A percentile compares a stretch with the other conserved stretches of the same genome.
These are phyloP conservation scores for Acrocalymma vagum DNA, from an alignment of 2,329 filamentous ascomycete species.

Conservation along the genomic window DNA sequence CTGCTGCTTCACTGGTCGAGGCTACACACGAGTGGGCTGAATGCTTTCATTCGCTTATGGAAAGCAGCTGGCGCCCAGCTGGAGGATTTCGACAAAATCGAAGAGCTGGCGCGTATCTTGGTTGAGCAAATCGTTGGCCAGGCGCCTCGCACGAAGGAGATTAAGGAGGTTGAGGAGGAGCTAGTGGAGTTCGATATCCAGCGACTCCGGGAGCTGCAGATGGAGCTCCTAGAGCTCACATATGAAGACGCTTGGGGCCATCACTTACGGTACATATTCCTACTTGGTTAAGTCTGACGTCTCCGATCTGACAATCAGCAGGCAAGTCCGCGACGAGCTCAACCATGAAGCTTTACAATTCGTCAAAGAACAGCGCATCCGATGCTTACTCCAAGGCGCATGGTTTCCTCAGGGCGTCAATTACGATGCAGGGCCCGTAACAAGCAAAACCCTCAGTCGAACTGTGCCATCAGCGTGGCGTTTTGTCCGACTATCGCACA, in stretches of 20 bases:
- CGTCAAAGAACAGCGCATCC: constrained; percentile 94
- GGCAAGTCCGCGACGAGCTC: constrained; percentile 88
- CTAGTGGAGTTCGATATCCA: constrained; percentile 83
- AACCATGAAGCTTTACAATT: constrained; percentile 93
- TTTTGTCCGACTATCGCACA: constrained; percentile 89
- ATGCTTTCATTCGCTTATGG: constrained; percentile 92
- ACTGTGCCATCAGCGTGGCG: constrained; percentile 71
- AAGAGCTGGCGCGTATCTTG: constrained; percentile 88
- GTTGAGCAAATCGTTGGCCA: constrained; percentile 89
- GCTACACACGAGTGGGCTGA: constrained; percentile 83
- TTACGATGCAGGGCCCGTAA: constrained; percentile 58
- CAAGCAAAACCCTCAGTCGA: constrained; percentile 51
- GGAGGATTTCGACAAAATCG: constrained; percentile 93
- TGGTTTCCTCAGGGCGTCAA: constrained; percentile 77
- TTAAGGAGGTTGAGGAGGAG: constrained; percentile 89
- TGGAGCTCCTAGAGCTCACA: constrained; percentile 88
- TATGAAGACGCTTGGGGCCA: constrained; percentile 96
- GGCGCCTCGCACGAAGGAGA: constrained; percentile 81
- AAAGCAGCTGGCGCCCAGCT: constrained; percentile 84
- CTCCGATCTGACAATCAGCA: constrained; percentile 36
- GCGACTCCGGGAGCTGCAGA: constrained; percentile 84
- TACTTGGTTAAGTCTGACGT: constrained; percentile 3
- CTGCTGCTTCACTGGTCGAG: constrained; percentile 92
- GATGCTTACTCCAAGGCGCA: constrained; percentile 85
- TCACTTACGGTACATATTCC: constrained; percentile 68